Base-by-base conservation (phyloP, 1,139 yeast species). In the Maudiozyma humilis region DNA sequence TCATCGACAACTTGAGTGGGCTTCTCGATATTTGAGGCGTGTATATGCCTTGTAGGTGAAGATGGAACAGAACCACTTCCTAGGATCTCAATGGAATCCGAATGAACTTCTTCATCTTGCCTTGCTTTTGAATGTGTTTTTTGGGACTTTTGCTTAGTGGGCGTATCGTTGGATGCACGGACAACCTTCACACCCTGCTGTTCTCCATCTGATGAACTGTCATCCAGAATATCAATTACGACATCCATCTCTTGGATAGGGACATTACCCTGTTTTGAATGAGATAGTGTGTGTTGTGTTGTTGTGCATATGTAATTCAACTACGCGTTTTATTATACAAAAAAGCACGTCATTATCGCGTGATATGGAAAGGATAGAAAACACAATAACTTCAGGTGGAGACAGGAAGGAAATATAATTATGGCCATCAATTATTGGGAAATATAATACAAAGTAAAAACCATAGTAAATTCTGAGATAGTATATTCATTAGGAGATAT, bases 221-320 rank as follows among this genome's bases (percentile, higher is more conserved):
- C 41, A 15, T 32, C 44, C 3, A 27, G 7, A 15, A 42, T 42
- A 14, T 42, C 44, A 32, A 42, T 37, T 15, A 42, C 15, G 5
- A 7, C 27, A 27, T 37, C 27, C 40, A 36, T 42, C 8, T 4
- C 12, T 20, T 35, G 35, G 20, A n/a, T n/a, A n/a, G n/a, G n/a
- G n/a, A n/a, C n/a, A n/a, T n/a, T n/a, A n/a, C n/a, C n/a, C n/a
- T n/a, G n/a, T n/a, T n/a, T n/a, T n/a, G n/a, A n/a, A n/a, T n/a
- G n/a, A n/a, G n/a, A n/a, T n/a, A n/a, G n/a, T n/a, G n/a, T n/a
- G n/a, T n/a, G n/a, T n/a, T n/a, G n/a, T n/a, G n/a, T n/a, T n/a
- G n/a, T n/a, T n/a, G n/a, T n/a, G n/a, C n/a, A n/a, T n/a, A n/a
- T n/a, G n/a, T n/a, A n/a, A n/a, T n/a, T n/a, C n/a, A n/a, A n/a